These are phyloP conservation scores for Yarrowia osloensis DNA, from an alignment of 805 yeast genomes.

Conservation along the genomic window DNA sequence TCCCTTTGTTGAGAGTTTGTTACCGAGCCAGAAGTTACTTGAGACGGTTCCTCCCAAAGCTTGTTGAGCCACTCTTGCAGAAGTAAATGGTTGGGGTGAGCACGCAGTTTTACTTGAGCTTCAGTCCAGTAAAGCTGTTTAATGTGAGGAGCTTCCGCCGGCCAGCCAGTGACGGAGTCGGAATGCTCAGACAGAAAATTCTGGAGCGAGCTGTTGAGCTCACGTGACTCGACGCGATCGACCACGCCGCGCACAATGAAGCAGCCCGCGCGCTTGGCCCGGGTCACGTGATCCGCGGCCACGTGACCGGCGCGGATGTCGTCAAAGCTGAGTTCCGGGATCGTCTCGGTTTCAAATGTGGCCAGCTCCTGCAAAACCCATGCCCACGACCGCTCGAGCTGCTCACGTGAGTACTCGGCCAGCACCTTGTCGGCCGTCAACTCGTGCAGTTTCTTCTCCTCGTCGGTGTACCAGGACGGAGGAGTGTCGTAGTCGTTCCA, in stretches of 20 bases:
- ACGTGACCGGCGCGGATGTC: not conserved
- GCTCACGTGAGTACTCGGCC: conserved; percentile 1
- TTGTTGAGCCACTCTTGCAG: conserved; percentile 8
- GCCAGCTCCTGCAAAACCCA: conserved; percentile 2
- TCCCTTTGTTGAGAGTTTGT: not conserved
- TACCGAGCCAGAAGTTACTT: too few species aligned
- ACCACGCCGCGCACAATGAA: not conserved
- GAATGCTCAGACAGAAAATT: not conserved
- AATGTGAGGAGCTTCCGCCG: not conserved
- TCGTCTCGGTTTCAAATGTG: too few species aligned
- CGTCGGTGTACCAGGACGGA: not conserved
- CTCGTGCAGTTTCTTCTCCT: not conserved
- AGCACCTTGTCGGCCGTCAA: not conserved
- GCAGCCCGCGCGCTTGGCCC: not conserved
- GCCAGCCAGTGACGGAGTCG: not conserved
- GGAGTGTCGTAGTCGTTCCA: not conserved
- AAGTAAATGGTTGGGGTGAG: not conserved
- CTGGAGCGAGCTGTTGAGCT: not conserved
- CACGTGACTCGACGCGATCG: not conserved
- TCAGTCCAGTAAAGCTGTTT: conserved; percentile 14
- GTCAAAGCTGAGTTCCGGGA: not conserved
- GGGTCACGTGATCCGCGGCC: not conserved
- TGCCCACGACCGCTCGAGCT: not conserved
- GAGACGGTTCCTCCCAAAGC: not conserved
- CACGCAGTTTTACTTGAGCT: not conserved